A percentile compares a stretch with the other conserved stretches of the same genome.
Evolutionary conservation across 371 early-diverging fungal genomes (phyloP).

Genomic region (Circinella minor): DNA sequence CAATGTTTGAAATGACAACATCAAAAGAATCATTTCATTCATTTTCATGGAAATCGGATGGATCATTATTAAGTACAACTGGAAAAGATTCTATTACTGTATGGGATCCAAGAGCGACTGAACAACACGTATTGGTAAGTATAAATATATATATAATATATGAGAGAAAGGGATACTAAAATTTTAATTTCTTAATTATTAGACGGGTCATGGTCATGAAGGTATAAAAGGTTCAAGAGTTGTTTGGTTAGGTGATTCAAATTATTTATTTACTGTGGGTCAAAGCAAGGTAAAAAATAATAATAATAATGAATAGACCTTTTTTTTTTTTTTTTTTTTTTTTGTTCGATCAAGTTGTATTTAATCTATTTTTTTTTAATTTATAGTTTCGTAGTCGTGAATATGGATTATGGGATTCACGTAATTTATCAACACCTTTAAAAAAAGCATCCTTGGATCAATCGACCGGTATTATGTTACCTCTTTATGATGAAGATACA

Average conservation of each 20-base stretch:
- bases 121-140: constrained; percentile 25
- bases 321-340: neutral
- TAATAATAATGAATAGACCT: no score
- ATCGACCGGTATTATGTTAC: constrained; percentile 66
- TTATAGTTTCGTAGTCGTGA: constrained; percentile 63
- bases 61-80: constrained; percentile 59
- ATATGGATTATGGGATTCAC: constrained; percentile 74
- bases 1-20: constrained; percentile 12
- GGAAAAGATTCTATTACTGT: constrained; percentile 60
- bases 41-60: constrained; percentile 69
- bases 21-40: constrained; percentile 46
- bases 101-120: constrained; percentile 65
- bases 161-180: neutral
- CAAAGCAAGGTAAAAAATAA: constrained; percentile 65
- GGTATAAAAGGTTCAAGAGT: constrained; percentile 72
- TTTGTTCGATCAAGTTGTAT: neutral
- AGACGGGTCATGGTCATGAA: constrained; percentile 58
- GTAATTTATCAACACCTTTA: constrained; percentile 62
- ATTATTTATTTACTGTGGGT: constrained; percentile 69
- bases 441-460: constrained; percentile 58
- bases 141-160: neutral
- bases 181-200: neutral
- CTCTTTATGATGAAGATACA: constrained; percentile 82
- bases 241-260: constrained; percentile 70
- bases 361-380: neutral